Evolutionary conservation across 768 basidiomycete species (phyloP).

Genomic region (Boletus rex-veris): DNA sequence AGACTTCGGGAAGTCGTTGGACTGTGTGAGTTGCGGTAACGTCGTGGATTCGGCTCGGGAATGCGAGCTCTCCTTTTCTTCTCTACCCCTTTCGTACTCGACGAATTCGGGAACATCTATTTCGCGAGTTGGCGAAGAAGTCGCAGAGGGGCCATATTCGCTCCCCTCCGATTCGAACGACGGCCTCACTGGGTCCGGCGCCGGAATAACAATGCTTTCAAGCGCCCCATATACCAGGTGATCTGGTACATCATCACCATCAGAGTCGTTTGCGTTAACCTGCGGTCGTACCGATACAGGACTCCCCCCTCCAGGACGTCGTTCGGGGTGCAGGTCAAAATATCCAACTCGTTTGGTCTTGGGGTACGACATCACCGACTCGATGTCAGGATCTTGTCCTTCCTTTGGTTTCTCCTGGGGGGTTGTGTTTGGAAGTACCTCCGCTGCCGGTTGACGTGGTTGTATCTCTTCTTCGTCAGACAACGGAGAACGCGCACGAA

Average conservation of each 20-base stretch:
- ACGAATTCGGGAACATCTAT: conserved; percentile 31
- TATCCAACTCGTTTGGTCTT: conserved; percentile 52
- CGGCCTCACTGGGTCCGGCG: conserved; percentile 28
- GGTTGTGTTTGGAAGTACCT: conserved; percentile 1
- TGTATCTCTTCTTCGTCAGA: conserved; percentile 41
- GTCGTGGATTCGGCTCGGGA: conserved; percentile 29
- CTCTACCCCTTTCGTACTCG: conserved; percentile 18
- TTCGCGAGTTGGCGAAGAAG: conserved; percentile 25
- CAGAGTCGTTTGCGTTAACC: conserved; percentile 32
- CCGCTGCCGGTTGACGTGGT: conserved; percentile 18
- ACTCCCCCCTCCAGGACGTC: conserved; percentile 38
- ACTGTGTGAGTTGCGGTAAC: conserved; percentile 17
- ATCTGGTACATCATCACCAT: conserved; percentile 36
- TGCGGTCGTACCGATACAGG: conserved; percentile 24
- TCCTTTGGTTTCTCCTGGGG: conserved; percentile 39
- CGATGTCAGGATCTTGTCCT: conserved; percentile 44
- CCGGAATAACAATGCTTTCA: conserved; percentile 14
- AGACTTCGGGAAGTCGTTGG: conserved; percentile 15
- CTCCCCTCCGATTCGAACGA: conserved; percentile 34
- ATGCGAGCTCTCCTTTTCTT: conserved; percentile 25
- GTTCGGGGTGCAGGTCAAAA: conserved; percentile 77
- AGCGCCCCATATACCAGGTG: conserved; percentile 31
- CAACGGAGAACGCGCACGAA: conserved; percentile 35
- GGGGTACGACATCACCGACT: conserved; percentile 35
- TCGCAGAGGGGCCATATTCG: conserved; percentile 32